Evolutionary conservation across 805 yeast genomes (phyloP).

Genomic region (Monosporozyma solicola): DNA sequence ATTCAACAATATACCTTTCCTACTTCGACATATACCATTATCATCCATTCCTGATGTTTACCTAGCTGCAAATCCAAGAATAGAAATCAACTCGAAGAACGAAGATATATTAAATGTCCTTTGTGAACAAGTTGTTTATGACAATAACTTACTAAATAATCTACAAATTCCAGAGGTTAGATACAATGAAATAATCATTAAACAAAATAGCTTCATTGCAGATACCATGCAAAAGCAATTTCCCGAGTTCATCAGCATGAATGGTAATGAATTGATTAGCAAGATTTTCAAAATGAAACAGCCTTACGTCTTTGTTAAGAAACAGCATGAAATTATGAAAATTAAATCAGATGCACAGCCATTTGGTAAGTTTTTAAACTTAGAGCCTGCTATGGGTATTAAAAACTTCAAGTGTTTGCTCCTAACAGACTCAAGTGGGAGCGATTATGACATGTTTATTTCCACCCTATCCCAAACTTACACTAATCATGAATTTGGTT

Average conservation of each 20-base stretch:
- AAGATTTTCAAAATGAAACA: conserved; percentile 17
- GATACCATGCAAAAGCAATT: conserved; percentile 17
- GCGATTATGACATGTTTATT: conserved; percentile 24
- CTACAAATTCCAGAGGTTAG: conserved; percentile 52
- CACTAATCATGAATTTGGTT: conserved; percentile 28
- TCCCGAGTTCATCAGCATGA: conserved; percentile 16
- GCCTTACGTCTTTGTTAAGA: conserved; percentile 26
- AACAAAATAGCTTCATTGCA: conserved; percentile 16
- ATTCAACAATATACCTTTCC: conserved; percentile 60
- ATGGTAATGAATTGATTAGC: conserved; percentile 22
- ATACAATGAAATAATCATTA: conserved; percentile 14
- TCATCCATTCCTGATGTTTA: conserved; percentile 52
- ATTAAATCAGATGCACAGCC: conserved; percentile 40
- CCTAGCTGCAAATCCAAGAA: conserved; percentile 17
- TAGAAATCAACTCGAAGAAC: conserved; percentile 9
- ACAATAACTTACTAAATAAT: conserved; percentile 40
- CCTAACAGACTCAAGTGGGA: conserved; percentile 28
- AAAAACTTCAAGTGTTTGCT: conserved; percentile 48
- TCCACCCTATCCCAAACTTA: conserved; percentile 28
- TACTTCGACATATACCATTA: conserved; percentile 54
- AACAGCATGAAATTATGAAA: conserved; percentile 31
- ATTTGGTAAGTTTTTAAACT: conserved; percentile 51
- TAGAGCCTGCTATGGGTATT: conserved; percentile 42
- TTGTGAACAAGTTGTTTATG: conserved; percentile 27
- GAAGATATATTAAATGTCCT: conserved; percentile 22